phyloP scores from a whole-genome alignment of 2,329 filamentous ascomycete genomes.

The Plenodomus biglobosus region DNA sequence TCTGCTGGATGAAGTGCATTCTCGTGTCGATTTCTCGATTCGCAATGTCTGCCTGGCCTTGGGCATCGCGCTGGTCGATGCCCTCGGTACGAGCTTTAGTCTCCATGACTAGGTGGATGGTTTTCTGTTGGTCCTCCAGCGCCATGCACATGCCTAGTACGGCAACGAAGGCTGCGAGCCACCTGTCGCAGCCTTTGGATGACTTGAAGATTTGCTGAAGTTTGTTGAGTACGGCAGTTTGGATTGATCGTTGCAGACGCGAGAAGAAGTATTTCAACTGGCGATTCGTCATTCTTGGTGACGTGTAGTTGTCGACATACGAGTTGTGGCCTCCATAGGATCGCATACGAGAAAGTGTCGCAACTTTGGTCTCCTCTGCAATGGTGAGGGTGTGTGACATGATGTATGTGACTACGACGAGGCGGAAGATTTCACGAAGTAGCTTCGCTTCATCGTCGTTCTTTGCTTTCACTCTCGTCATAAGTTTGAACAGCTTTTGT shows the following conservation, averaged over 20 bases:
- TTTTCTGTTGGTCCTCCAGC: constrained; percentile 52
- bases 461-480: constrained; percentile 44
- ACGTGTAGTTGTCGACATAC: constrained; percentile 38
- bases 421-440: constrained; percentile 48
- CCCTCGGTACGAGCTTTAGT: constrained; percentile 40
- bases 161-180: constrained; percentile 51
- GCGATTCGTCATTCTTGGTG: constrained; percentile 51
- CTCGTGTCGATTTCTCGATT: constrained; percentile 50
- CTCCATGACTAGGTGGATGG: constrained; percentile 49
- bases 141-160: constrained; percentile 53
- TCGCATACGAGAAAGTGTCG: constrained; percentile 44
- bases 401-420: constrained; percentile 53
- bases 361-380: constrained; percentile 41
- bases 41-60: constrained; percentile 42
- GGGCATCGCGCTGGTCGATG: constrained; percentile 27
- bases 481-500: constrained; percentile 45
- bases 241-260: constrained; percentile 47
- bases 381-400: constrained; percentile 53
- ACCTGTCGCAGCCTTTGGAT: constrained; percentile 48
- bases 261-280: constrained; percentile 56
- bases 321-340: constrained; percentile 35
- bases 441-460: constrained; percentile 47
- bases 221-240: constrained; percentile 49
- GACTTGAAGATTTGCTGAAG: constrained; percentile 52
- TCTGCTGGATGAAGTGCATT: constrained; percentile 48